These are phyloP conservation scores for Ogataea methanolica DNA, from an alignment of 805 yeast genomes.

Conservation along the genomic window DNA sequence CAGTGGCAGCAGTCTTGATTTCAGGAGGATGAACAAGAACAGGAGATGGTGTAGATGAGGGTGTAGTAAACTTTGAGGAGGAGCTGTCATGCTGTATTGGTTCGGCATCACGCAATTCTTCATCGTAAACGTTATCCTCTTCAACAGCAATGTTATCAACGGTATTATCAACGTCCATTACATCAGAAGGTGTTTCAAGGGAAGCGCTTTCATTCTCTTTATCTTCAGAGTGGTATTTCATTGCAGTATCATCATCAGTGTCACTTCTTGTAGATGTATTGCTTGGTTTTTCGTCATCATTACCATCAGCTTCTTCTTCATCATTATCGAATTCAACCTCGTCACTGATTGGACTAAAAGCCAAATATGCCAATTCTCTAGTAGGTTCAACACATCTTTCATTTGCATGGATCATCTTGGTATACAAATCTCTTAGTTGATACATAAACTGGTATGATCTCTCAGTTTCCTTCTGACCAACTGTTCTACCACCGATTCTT, in stretches of 20 bases:
- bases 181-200: neutral
- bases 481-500: constrained; percentile 83
- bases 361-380: constrained; percentile 80
- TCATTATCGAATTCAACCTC: constrained; percentile 52
- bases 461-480: constrained; percentile 71
- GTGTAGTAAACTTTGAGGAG: neutral
- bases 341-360: constrained; percentile 69
- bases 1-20: constrained; percentile 26
- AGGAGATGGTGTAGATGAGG: neutral
- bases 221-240: constrained; percentile 5
- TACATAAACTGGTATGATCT: constrained; percentile 80
- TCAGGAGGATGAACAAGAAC: constrained; percentile 24
- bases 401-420: constrained; percentile 60
- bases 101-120: neutral
- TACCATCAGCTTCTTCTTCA: neutral
- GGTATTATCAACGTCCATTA: neutral
- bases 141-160: neutral
- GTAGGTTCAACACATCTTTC: constrained; percentile 72
- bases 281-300: neutral
- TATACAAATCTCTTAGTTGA: constrained; percentile 65
- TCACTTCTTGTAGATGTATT: neutral
- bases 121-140: neutral
- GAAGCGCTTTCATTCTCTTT: constrained; percentile 2
- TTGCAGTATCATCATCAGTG: constrained; percentile 3
- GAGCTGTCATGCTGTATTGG: neutral